Base-by-base conservation (phyloP, 176 grass and related monocot species). In the Zea luxurians region DNA sequence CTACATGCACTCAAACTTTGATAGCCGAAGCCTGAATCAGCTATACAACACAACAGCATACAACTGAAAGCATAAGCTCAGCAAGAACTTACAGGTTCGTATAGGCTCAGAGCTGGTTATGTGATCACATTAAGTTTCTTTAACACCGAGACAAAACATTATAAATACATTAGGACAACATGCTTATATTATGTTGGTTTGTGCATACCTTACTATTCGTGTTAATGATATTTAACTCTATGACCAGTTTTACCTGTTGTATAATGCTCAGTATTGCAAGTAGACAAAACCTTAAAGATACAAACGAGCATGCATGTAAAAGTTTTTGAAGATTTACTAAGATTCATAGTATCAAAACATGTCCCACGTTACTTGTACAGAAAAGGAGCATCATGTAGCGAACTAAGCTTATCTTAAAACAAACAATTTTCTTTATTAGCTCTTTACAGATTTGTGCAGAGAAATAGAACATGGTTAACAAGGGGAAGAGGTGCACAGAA, bases 391-490 rank as follows among this genome's bases (percentile, higher is more conserved):
- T 54, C 18, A 61, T 64, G 48, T 66, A 66, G 4, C 17, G 13
- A 75, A 41, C 13, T 70, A 71, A 8, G 27, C 0, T 83, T 79
- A 34, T 80, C 58, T 38, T 48, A 34, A 61, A 76, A 66, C 46
- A 76, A 11, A 79, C 18, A 75, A 1, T n/a, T 16, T 16, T 75
- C 63, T 48, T 16, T 75, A 53, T 48, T 57, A 66, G 46, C 13
- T 71, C 40, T 80, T 80, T 71, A 49, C 66, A 73, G 17, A 78
- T 55, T 79, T 55, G 4, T 67, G 63, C 48, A 68, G 48, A 41
- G 37, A 53, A 77, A 48, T 1, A 66, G 10, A 71, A 60, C 10
- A 15, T 55, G 55, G 50, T 75, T 66, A 52, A 76, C 16, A 38
- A 66, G 55, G 71, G 27, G 13, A 38, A 55, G 48, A 73, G 48